Evolutionary conservation across 2,329 filamentous ascomycete species (phyloP), one percentile per base, ranked within the genome.

Genomic region (Phaeosphaeriaceae sp.): DNA sequence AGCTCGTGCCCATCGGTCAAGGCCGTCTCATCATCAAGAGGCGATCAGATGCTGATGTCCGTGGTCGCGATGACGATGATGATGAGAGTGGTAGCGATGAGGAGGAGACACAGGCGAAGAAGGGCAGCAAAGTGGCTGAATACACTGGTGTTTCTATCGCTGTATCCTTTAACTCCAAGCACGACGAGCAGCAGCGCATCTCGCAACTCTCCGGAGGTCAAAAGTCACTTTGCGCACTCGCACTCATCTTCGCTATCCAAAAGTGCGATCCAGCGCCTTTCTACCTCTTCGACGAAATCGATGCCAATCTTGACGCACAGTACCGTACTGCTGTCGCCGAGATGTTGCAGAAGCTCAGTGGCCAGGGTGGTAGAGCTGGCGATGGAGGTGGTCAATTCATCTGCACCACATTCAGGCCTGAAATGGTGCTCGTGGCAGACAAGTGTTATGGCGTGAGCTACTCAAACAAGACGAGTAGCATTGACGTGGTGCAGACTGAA

Each of bases 261-360:
- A 92, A 93, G 68, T 97, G 94, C 58, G 95, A 99, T 76, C 95
- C 94, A 10, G 96, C 94, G 46, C 95, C 95, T 1, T 98, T 99
- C 84, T 97, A 99, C 76, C 93, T 99, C 71, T 99, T 99, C 70
- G 95, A 99, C 77, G 95, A 99, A 79, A 97, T 99, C 63, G 95
- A 99, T 74, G 95, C 95, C 77, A 99, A 99, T 76, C 86, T 99
- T 22, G 95, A 99, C 76, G 93, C 95, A 1, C 95, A 99, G 79
- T 99, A 99, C 82, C 91, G 95, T 60, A 97, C 95, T 1, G 94
- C 95, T 1, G 95, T 99, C 11, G 95, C 95, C 2, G 86, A 91
- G 56, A 91, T 98, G 81, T 85, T 99, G 21, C 84, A 94, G 72
- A 85, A 81, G 67, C 73, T 75, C 48, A 76, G 69, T 31, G 78